Evolutionary conservation across 768 basidiomycete species (phyloP).

Genomic region (Ramaria sp.): DNA sequence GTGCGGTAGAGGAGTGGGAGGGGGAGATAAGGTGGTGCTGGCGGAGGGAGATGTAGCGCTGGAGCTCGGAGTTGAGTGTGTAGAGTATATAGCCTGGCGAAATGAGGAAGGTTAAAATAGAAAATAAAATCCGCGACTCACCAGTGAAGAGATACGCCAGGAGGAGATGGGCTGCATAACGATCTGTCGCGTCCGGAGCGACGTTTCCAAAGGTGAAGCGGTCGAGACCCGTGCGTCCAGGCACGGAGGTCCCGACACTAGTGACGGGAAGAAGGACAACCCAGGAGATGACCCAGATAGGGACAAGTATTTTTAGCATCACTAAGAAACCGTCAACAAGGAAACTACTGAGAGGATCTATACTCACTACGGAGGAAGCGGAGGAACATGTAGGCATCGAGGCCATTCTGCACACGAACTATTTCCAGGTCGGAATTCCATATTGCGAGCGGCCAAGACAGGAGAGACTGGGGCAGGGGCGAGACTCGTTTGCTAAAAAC

Average conservation of each 20-base stretch:
- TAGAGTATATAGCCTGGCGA: conserved; percentile 71
- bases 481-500: conserved; percentile 42
- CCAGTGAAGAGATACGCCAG: conserved; percentile 70
- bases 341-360: not conserved
- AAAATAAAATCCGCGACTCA: conserved; percentile 25
- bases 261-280: conserved; percentile 69
- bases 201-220: conserved; percentile 80
- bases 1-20: conserved; percentile 62
- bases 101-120: not conserved
- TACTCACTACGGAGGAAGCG: conserved; percentile 45
- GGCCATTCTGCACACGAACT: conserved; percentile 60
- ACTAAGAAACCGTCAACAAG: conserved; percentile 31
- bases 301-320: conserved; percentile 72
- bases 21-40: conserved; percentile 75
- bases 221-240: conserved; percentile 46
- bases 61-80: conserved; percentile 73
- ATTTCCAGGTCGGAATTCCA: conserved; percentile 49
- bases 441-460: conserved; percentile 61
- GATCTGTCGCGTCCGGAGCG: conserved; percentile 28
- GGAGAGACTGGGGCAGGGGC: conserved; percentile 36
- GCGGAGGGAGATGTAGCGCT: conserved; percentile 64
- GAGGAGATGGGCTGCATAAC: conserved; percentile 74
- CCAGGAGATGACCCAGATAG: conserved; percentile 92
- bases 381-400: conserved; percentile 91
- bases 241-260: conserved; percentile 36